These are phyloP conservation scores for Cadophora gregata DNA, from an alignment of 2,329 filamentous ascomycete genomes.

Conservation along the genomic window DNA sequence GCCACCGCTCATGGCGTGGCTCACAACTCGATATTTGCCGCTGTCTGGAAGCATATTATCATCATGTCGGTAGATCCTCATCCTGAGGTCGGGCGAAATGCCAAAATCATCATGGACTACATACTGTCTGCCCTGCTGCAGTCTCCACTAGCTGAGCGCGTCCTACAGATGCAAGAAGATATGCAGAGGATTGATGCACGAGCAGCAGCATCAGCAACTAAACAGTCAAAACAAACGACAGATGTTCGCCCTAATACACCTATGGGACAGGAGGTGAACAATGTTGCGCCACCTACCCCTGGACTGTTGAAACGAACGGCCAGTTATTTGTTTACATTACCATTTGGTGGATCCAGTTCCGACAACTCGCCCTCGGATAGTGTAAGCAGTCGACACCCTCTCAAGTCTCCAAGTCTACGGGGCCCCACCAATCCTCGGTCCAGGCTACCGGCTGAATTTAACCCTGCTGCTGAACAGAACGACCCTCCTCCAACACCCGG, in stretches of 20 bases:
- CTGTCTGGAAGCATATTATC: conserved; percentile 91
- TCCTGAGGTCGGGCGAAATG: conserved; percentile 88
- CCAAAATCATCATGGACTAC: conserved; percentile 83
- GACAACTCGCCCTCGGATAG: conserved; percentile 39
- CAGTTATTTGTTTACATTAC: conserved; percentile 62
- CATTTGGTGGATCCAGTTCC: conserved; percentile 50
- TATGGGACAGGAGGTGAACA: conserved; percentile 35
- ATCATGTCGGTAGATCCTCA: conserved; percentile 94
- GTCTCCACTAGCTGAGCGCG: conserved; percentile 74
- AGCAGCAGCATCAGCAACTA: conserved; percentile 48
- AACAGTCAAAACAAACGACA: conserved; percentile 28
- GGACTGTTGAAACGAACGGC: conserved; percentile 68
- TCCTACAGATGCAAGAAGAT: conserved; percentile 77
- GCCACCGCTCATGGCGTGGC: conserved; percentile 66
- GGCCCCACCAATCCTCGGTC: conserved; percentile 42
- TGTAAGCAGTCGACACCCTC: conserved; percentile 30
- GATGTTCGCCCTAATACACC: conserved; percentile 43
- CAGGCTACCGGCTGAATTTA: conserved; percentile 62
- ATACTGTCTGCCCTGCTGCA: conserved; percentile 79
- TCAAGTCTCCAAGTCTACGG: conserved; percentile 39
- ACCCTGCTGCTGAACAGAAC: conserved; percentile 73
- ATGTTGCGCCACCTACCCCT: conserved; percentile 58
- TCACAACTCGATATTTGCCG: conserved; percentile 88
- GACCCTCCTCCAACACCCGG: conserved; percentile 70
- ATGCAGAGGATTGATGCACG: conserved; percentile 61